Evolutionary conservation across 1,139 yeast species (phyloP).

Genomic region (Taphrina betulina): DNA sequence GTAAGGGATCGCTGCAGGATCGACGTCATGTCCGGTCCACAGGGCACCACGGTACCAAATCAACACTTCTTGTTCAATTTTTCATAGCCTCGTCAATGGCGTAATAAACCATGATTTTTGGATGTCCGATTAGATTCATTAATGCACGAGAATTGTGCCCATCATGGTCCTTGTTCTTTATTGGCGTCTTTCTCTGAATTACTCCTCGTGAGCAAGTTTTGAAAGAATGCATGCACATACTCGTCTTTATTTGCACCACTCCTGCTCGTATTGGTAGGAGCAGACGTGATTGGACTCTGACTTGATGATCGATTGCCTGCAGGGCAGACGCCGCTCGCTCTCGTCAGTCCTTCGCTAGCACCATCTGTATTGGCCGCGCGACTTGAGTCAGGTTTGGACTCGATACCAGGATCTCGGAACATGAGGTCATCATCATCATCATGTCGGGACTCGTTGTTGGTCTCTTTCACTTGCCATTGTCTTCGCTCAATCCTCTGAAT

Average conservation of each 20-base stretch:
- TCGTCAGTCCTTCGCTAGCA: background rate
- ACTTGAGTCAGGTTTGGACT: background rate
- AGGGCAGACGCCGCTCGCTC: no score
- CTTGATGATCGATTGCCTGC: no score
- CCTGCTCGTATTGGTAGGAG: background rate
- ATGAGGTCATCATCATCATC: background rate
- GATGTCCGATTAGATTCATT: no score
- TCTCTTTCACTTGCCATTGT: slow-evolving; percentile 20
- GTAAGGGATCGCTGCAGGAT: no score
- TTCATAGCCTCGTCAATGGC: no score
- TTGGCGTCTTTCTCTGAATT: slow-evolving; percentile 4
- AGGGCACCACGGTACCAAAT: no score
- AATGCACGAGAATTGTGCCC: no score
- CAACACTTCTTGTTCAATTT: no score
- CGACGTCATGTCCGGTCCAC: no score
- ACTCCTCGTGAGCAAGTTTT: slow-evolving; percentile 5
- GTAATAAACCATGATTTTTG: no score
- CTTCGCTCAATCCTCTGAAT: slow-evolving; percentile 6
- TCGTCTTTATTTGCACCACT: slow-evolving; percentile 11
- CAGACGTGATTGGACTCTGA: background rate
- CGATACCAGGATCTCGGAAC: background rate
- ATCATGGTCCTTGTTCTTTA: no score
- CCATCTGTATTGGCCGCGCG: background rate
- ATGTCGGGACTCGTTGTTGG: background rate
- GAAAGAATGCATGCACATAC: slow-evolving; percentile 22